phyloP scores from a whole-genome alignment of 1,284 basidiomycete species.

The Heterobasidion irregulare region DNA sequence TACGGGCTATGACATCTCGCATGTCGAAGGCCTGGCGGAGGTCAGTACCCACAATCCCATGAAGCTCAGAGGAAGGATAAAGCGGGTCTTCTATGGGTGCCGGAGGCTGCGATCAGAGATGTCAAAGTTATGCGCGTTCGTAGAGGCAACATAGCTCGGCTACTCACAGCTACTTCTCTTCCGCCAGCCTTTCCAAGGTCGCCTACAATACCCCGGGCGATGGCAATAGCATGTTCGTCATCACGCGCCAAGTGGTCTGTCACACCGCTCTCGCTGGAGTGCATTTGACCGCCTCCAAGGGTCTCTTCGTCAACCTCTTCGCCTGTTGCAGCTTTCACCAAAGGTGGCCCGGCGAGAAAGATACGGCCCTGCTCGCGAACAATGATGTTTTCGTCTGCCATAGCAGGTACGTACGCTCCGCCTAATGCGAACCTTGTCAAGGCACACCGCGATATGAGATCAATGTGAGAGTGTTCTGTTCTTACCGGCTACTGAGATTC shows the following conservation, averaged over 20 bases:
- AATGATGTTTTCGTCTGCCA: slow-evolving; percentile 95
- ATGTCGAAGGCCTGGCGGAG: slow-evolving; percentile 86
- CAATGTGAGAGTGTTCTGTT: slow-evolving; percentile 7
- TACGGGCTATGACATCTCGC: slow-evolving; percentile 85
- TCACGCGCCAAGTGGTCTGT: slow-evolving; percentile 88
- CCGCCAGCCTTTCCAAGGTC: slow-evolving; percentile 67
- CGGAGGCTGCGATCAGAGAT: slow-evolving; percentile 37
- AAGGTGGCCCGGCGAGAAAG: slow-evolving; percentile 92
- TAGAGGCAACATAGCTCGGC: slow-evolving; percentile 14
- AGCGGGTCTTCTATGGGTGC: slow-evolving; percentile 63
- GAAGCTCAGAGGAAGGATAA: slow-evolving; percentile 75
- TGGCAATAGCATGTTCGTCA: slow-evolving; percentile 83
- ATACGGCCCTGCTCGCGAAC: slow-evolving; percentile 91
- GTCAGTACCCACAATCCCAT: slow-evolving; percentile 89
- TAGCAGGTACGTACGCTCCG: slow-evolving; percentile 91
- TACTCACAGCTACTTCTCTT: slow-evolving; percentile 37
- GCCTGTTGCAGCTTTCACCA: slow-evolving; percentile 93
- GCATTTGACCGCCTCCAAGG: slow-evolving; percentile 89
- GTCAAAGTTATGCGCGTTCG: neutral
- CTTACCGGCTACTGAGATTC: slow-evolving; percentile 82
- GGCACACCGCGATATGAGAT: slow-evolving; percentile 21
- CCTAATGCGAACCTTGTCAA: slow-evolving; percentile 36
- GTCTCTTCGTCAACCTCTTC: slow-evolving; percentile 92
- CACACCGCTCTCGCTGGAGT: slow-evolving; percentile 89
- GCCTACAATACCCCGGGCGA: slow-evolving; percentile 76